Base-by-base conservation (phyloP, 2,329 filamentous ascomycete genomes). In the Ophiostoma quercus region DNA sequence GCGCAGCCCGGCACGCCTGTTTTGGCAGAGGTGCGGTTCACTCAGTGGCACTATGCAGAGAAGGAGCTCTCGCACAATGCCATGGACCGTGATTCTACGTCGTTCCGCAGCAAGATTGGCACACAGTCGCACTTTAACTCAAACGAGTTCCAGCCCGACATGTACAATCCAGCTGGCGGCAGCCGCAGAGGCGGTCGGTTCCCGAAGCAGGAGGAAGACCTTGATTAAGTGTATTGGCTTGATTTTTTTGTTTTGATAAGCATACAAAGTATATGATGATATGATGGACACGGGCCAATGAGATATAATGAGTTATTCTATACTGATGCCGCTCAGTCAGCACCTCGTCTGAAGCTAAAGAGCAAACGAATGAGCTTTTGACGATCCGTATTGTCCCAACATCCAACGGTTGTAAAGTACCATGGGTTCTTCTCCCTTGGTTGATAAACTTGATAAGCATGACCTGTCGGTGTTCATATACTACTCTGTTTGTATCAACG, bases 121-220 rank as follows among this genome's bases (percentile, higher is more conserved):
- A 90, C 90, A 74, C 84, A 84, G 66, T 87, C 88, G 0, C 88
- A 90, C 75, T 90, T 87, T 74, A 87, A 87, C 71, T 90, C 90
- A 73, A 85, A 86, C 57, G 82, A 86, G 73, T 87, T 87, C 72
- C 84, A 86, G 71, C 84, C 85, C 0, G 84, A 86, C 73, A 82
- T 84, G 76, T 85, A 82, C 74, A 79, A 76, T 60, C 81, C 81
- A 6, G 78, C 77, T 1, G 74, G 75, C 12, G 63, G 47, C 8
- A 41, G 60, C 29, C 22, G 34, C 25, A 32, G 57, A 25, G 22
- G 11, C 5, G 57, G 57, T 25, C 22, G 25, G 57, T 32, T 32
- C 57, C 25, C 16, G 5, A 32, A 62, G 14, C n/a, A 62, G 0
- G 57, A 62, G 2, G 57, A 62, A 62, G 3, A 9, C 6, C 14